Conservation (phyloP, 306 rosid genomes). For the Canavalia ensiformis region DNA sequence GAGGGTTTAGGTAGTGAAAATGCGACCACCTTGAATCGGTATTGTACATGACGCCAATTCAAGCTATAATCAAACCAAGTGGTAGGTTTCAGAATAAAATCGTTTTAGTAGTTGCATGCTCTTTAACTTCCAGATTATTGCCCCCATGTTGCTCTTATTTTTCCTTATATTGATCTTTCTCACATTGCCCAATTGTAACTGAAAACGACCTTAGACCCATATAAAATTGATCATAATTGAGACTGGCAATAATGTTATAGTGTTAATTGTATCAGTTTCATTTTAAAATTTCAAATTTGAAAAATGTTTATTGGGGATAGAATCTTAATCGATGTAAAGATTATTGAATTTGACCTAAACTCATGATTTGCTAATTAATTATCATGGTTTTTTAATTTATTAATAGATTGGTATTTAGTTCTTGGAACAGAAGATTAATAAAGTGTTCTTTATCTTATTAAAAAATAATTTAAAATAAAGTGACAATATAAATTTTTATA, state of each 20-base stretch:
- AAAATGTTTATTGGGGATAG: neutral
- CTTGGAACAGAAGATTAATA: too few species aligned
- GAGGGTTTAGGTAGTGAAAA: constrained; percentile 50
- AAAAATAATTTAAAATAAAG: too few species aligned
- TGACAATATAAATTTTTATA: too few species aligned
- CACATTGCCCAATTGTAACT: neutral
- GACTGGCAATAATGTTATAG: neutral
- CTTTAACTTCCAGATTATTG: neutral
- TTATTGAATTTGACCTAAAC: neutral
- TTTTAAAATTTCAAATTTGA: neutral
- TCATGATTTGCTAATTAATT: neutral
- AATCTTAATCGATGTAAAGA: neutral
- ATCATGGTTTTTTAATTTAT: neutral
- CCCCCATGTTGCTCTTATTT: neutral
- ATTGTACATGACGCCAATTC: constrained; percentile 38
- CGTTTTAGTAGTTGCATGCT: constrained; percentile 8
- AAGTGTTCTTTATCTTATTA: too few species aligned
- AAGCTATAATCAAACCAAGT: neutral
- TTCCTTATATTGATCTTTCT: neutral
- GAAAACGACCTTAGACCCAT: constrained; percentile 2
- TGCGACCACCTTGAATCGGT: constrained; percentile 43
- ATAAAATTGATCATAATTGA: neutral
- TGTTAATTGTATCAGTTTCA: neutral
- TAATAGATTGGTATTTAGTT: neutral
- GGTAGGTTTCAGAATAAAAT: constrained; percentile 7